Base-by-base conservation (phyloP, 208 protist genomes). In the Wallacemonas sp. region DNA sequence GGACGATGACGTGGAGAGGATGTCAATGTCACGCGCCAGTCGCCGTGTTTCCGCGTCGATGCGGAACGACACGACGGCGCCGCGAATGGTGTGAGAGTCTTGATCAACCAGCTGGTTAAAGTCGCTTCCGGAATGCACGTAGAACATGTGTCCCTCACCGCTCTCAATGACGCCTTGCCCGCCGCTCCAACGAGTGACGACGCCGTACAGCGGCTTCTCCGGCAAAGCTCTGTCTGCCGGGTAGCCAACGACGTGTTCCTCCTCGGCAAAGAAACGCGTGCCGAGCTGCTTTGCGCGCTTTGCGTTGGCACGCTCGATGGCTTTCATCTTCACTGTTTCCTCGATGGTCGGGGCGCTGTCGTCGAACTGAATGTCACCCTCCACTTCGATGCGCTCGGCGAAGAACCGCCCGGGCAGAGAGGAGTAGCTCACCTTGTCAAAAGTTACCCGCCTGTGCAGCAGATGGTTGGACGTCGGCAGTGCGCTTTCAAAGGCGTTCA, bases 151-250 rank as follows among this genome's bases (percentile, higher is more conserved):
- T n/a, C 85, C 79, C 19, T 83, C 74, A 17, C 85, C 81, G 30
- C 73, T 83, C 67, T 96, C 87, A 22, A 96, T 45, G 8, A 85
- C 76, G 32, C 91, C 91, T 39, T 94, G 87, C 34, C 91, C 91
- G 17, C 91, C 91, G 53, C 87, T 93, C 87, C 91, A 96, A 29
- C 91, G 85, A 17, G 88, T 89, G n/a, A 96, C 63, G 3, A 96
- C 91, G 60, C 91, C 91, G 71, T 85, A 93, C 30, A 88, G 63
- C 5, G 63, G 38, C 12, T 63, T 75, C 12, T 75, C 63, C 8
- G 85, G 81, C 26, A 79, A 45, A 13, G 68, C 34, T 10, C 62
- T 58, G 42, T 68, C 58, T 12, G 50, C 50, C 10, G 63, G 33
- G 55, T 45, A 52, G 12, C 22, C 63, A 2, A 32, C 48, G 24